Evolutionary conservation across 2,329 filamentous ascomycete species (phyloP).

Genomic region (Neonectria faginata): DNA sequence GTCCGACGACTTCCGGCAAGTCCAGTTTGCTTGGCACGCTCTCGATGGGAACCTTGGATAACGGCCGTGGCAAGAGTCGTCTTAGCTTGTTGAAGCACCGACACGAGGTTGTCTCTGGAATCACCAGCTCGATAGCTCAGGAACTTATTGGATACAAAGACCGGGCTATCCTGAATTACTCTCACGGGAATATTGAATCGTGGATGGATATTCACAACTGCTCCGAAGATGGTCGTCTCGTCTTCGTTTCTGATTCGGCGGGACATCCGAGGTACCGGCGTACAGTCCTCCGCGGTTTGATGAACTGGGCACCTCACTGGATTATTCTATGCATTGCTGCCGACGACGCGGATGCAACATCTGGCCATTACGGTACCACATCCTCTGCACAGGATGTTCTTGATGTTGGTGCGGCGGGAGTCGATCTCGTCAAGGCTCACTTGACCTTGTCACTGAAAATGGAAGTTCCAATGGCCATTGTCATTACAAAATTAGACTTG

Average conservation of each 20-base stretch:
- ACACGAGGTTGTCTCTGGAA: slow-evolving; percentile 90
- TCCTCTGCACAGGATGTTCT: slow-evolving; percentile 63
- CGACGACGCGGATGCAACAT: slow-evolving; percentile 70
- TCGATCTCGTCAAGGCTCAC: slow-evolving; percentile 82
- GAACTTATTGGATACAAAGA: slow-evolving; percentile 88
- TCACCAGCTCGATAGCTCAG: slow-evolving; percentile 94
- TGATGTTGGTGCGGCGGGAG: slow-evolving; percentile 64
- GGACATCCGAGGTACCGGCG: slow-evolving; percentile 90
- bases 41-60: slow-evolving; percentile 88
- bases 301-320: slow-evolving; percentile 97
- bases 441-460: slow-evolving; percentile 87
- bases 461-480: slow-evolving; percentile 79
- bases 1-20: slow-evolving; percentile 91
- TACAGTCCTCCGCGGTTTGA: slow-evolving; percentile 87
- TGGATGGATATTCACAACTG: slow-evolving; percentile 95
- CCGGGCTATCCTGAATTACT: slow-evolving; percentile 79
- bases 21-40: slow-evolving; percentile 90
- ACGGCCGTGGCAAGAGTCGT: slow-evolving; percentile 90
- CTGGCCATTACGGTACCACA: slow-evolving; percentile 53
- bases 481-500: slow-evolving; percentile 92
- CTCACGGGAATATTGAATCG: slow-evolving; percentile 85
- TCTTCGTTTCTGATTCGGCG: slow-evolving; percentile 91
- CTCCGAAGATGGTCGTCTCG: slow-evolving; percentile 78
- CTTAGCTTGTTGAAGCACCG: slow-evolving; percentile 90
- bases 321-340: slow-evolving; percentile 88